A percentile compares a stretch with the other conserved stretches of the same genome.
These are phyloP conservation scores for Fusarium agapanthi DNA, from an alignment of 2,329 filamentous ascomycete genomes.

Conservation along the genomic window DNA sequence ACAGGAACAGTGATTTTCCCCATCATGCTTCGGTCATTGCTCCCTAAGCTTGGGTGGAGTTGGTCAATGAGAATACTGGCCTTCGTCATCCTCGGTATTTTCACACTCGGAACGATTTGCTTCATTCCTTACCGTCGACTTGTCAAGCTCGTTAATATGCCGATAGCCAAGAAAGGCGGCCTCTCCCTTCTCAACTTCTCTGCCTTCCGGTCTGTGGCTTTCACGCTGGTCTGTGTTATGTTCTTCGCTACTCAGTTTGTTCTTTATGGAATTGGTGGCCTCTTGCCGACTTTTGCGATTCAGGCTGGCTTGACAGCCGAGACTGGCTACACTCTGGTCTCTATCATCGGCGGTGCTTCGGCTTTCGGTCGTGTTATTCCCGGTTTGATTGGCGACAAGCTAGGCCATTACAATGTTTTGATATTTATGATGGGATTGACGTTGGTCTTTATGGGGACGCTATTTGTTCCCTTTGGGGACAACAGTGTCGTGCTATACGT, in stretches of 20 bases:
- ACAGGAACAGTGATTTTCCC: slow-evolving; percentile 9
- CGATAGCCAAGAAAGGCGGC: not conserved
- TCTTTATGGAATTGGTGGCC: slow-evolving; percentile 6
- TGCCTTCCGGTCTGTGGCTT: not conserved
- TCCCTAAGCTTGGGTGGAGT: not conserved
- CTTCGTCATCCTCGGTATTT: not conserved
- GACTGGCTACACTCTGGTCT: not conserved
- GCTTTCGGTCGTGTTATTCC: not conserved
- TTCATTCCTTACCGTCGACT: slow-evolving; percentile 4
- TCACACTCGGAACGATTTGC: not conserved
- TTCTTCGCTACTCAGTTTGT: not conserved
- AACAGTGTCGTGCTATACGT: not conserved
- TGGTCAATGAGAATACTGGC: slow-evolving; percentile 4
- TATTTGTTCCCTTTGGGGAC: not conserved
- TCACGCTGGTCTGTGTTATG: not conserved
- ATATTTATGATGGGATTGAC: slow-evolving; percentile 6
- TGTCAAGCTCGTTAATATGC: not conserved
- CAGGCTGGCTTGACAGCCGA: slow-evolving; percentile 1
- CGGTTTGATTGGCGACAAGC: not conserved
- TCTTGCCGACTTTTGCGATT: not conserved
- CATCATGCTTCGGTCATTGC: slow-evolving; percentile 3
- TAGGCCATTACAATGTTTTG: slow-evolving; percentile 7
- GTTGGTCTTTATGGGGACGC: not conserved
- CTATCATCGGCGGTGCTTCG: slow-evolving; percentile 1
- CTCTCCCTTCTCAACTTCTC: slow-evolving; percentile 5